Evolutionary conservation across 768 basidiomycete genomes (phyloP).

Genomic region (Phlebiopsis gigantea): DNA sequence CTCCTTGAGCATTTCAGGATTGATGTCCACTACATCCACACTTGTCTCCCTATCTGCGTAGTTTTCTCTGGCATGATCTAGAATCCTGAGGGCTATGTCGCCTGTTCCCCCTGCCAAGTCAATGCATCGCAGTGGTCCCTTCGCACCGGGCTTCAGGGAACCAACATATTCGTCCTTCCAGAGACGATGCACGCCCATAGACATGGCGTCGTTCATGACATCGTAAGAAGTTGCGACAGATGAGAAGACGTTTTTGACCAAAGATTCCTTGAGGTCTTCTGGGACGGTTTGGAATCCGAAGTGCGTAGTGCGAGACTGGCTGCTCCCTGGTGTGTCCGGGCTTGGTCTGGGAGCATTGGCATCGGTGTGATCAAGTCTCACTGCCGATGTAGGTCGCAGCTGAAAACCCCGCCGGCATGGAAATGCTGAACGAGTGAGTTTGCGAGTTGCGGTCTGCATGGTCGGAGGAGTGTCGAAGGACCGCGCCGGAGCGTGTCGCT

Average conservation of each 20-base stretch:
- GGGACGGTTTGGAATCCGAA: conserved; percentile 93
- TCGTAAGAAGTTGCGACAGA: conserved; percentile 96
- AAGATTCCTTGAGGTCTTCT: conserved; percentile 78
- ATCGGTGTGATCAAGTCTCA: conserved; percentile 3
- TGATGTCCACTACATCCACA: conserved; percentile 92
- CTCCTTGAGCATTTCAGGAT: conserved; percentile 91
- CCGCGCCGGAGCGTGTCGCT: not conserved
- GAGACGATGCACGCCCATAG: conserved; percentile 89
- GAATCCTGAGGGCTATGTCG: conserved; percentile 90
- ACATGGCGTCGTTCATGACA: conserved; percentile 99
- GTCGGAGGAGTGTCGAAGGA: conserved; percentile 5
- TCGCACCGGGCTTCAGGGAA: conserved; percentile 67
- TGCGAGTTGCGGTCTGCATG: conserved; percentile 15
- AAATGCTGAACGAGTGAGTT: not conserved
- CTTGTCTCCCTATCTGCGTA: conserved; percentile 86
- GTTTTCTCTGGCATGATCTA: conserved; percentile 86
- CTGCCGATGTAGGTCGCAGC: not conserved
- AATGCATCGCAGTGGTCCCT: conserved; percentile 73
- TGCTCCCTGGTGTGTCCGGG: not conserved
- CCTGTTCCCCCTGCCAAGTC: conserved; percentile 98
- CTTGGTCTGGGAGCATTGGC: not conserved
- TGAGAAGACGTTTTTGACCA: conserved; percentile 92
- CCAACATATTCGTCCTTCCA: conserved; percentile 95
- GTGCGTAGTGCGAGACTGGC: conserved; percentile 53
- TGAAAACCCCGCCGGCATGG: conserved; percentile 7